Evolutionary conservation across 768 basidiomycete genomes (phyloP), one percentile per base, ranked within the genome.

Genomic region (Sarcodon aspratus): DNA sequence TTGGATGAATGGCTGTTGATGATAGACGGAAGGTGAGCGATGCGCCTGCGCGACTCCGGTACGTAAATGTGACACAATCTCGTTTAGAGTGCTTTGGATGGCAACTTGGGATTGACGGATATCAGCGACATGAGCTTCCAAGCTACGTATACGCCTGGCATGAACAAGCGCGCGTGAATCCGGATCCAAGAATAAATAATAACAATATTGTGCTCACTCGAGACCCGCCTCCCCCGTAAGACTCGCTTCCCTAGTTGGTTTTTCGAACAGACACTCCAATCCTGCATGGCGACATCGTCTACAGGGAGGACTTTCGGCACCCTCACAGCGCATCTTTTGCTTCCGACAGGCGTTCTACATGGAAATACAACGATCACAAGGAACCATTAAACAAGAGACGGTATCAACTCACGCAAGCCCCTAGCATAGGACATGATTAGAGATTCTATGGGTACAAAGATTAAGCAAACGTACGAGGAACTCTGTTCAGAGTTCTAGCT

Each of bases 261-360:
- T 96, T 65, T 97, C 94, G 62, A 97, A 95, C 33, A 96, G 73
- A 68, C 94, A 97, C 37, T 93, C 88, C 10, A 96, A 72, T 3
- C 89, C 87, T 15, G 86, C 83, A 57, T 91, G 85, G 33, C 88
- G 76, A 67, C 94, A 97, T 40, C 94, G 80, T 58, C 86, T 82
- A 66, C 94, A 97, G n/a, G 94, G 94, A 21, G 94, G 93, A 58
- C 89, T 92, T 63, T 96, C 94, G 12, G 92, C 94, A 1, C 91
- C 92, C 64, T 94, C 91, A 61, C 93, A 97, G 57, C 92, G 75
- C 94, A 96, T 96, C 70, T 96, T 96, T 72, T 94, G 92, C 60
- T 91, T 88, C 57, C 93, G 74, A 65, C 93, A 95, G 13, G 91
- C 88, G 80, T 94, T 94, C 90, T 93, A 37, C 47, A 38, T 32